A percentile compares a stretch with the other conserved stretches of the same genome.
Conservation (phyloP, 1,284 basidiomycete species). For the Sparassis latifolia region DNA sequence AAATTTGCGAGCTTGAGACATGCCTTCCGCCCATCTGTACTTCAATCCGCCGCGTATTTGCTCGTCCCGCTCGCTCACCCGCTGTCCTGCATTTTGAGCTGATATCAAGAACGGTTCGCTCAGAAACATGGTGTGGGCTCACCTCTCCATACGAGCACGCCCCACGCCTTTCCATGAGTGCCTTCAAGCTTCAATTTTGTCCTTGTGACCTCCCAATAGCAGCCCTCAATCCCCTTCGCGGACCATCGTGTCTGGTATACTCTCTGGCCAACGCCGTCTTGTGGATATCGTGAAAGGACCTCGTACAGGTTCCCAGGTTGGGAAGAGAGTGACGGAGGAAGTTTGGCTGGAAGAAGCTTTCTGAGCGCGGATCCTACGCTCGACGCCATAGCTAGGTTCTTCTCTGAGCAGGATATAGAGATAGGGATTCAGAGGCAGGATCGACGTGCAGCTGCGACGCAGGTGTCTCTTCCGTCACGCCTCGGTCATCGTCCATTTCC, state of each 20-base stretch:
- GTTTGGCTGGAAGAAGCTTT: conserved; percentile 42
- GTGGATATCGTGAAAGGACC: conserved; percentile 61
- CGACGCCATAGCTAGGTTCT: too few species aligned
- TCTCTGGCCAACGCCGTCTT: conserved; percentile 56
- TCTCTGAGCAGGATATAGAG: too few species aligned
- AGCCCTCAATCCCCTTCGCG: conserved; percentile 56
- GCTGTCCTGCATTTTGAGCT: conserved; percentile 46
- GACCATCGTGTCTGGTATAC: conserved; percentile 72
- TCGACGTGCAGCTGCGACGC: too few species aligned
- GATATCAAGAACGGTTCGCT: background rate
- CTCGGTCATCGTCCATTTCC: too few species aligned
- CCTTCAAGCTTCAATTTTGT: conserved; percentile 64
- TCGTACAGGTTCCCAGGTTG: conserved; percentile 59
- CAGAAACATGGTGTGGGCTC: conserved; percentile 24
- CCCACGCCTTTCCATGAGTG: conserved; percentile 75
- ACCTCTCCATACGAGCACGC: conserved; percentile 73
- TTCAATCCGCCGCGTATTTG: conserved; percentile 54
- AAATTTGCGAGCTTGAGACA: conserved; percentile 33
- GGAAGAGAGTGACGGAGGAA: conserved; percentile 52
- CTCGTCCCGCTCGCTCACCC: conserved; percentile 41
- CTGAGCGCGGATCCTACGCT: conserved; percentile 39
- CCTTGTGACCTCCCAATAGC: conserved; percentile 68
- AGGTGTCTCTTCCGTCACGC: too few species aligned
- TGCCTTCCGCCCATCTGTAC: conserved; percentile 52
- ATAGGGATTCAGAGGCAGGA: too few species aligned